Evolutionary conservation across 352 stramenopile genomes (phyloP), one percentile per base, ranked within the genome.

Genomic region (Phytophthora brassicae): DNA sequence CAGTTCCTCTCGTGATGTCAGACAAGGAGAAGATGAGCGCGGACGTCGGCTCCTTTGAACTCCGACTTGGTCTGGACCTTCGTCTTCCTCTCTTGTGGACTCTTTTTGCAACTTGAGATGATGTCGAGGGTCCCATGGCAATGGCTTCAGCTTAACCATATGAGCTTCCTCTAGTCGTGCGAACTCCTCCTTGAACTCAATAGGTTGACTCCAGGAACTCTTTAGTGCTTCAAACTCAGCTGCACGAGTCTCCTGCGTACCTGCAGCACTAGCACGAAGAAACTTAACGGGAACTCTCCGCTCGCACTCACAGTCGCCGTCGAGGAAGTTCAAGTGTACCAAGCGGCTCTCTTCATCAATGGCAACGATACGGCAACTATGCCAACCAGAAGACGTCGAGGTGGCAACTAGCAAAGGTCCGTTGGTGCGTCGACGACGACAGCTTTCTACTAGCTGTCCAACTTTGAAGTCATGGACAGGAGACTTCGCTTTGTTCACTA

Each of bases 371-470:
- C 59, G 51, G 33, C 75, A 86, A n/a, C 56, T 53, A 53, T 71
- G 71, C 77, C 77, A 89, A 3, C 61, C 33, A 12, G 39, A 17
- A 42, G 48, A 23, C 33, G 51, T 17, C 1, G 23, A 42, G 14
- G n/a, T n/a, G n/a, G 31, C n/a, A 28, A 41, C 24, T 7, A 62
- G 59, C 0, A 55, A 60, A 19, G 70, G 72, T 19, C 42, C 59
- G 17, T 77, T 72, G 1, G 45, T 26, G 0, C 81, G 75, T 33
- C 79, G 64, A 8, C 64, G 67, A 56, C 74, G 83, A 28, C 77
- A 87, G 33, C 79, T 75, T 60, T 90, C 79, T 2, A 77, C 77
- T 1, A 66, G 24, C 11, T 88, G 78, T 0, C 68, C 72, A 22
- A 71, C 38, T 11, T 66, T 52, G 14, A 86, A 61, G 13, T n/a